A percentile compares a stretch with the other conserved stretches of the same genome.
Conservation (phyloP, 345 rosid genomes). For the Arabis alpina region DNA sequence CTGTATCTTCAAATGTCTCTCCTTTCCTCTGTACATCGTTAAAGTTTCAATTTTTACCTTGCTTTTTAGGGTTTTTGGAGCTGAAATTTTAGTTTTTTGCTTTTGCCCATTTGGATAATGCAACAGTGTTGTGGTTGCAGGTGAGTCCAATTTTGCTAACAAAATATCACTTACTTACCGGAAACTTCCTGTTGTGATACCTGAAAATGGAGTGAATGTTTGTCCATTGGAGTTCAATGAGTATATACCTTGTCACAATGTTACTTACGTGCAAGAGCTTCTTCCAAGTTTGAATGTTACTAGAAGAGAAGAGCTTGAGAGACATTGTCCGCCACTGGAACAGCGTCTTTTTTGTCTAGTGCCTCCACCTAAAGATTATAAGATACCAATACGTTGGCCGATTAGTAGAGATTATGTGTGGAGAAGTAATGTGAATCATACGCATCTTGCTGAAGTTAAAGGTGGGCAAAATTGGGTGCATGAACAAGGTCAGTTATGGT, state of each 20-base stretch:
- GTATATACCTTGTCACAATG: constrained; percentile 90
- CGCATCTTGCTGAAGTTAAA: constrained; percentile 90
- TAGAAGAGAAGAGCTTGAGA: constrained; percentile 86
- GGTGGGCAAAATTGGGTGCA: constrained; percentile 99
- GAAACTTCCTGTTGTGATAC: constrained; percentile 57
- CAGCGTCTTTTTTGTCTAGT: constrained; percentile 85
- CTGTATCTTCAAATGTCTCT: constrained; percentile 35
- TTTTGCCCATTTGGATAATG: constrained; percentile 19
- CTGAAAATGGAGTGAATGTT: constrained; percentile 63
- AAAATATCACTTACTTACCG: constrained; percentile 60
- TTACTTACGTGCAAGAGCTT: constrained; percentile 60
- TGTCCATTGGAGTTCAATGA: constrained; percentile 84
- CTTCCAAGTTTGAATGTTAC: constrained; percentile 67
- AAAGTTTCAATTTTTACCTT: background rate
- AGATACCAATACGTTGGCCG: constrained; percentile 90
- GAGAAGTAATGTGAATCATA: constrained; percentile 97
- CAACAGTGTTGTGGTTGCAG: constrained; percentile 46
- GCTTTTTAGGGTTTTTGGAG: background rate
- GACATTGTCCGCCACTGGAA: constrained; percentile 91
- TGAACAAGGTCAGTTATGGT: constrained; percentile 76
- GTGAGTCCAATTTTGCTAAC: constrained; percentile 52
- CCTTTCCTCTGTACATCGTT: constrained; percentile 23
- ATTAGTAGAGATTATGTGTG: constrained; percentile 86
- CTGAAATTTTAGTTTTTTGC: background rate
- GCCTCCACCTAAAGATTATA: constrained; percentile 90